Evolutionary conservation across 495 filamentous ascomycete genomes (phyloP).

Genomic region (Xylaria intraflava): DNA sequence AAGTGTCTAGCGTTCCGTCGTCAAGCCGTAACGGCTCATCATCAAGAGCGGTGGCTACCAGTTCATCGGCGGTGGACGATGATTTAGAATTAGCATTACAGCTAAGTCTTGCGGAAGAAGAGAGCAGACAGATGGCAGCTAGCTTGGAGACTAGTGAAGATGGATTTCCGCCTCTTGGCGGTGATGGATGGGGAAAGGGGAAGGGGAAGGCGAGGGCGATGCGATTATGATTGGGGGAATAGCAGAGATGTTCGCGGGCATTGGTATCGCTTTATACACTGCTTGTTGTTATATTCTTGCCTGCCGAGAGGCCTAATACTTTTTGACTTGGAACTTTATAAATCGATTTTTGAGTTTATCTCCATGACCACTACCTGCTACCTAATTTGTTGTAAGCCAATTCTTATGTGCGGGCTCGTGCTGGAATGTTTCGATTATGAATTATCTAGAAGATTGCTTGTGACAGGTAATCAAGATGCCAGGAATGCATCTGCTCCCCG

Average conservation of each 20-base stretch:
- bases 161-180: conserved; percentile 52
- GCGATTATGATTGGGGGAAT: conserved; percentile 4
- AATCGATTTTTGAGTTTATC: too few relatives aligned
- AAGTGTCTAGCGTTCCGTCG: conserved; percentile 33
- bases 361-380: too few relatives aligned
- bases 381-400: too few relatives aligned
- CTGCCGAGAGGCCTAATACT: background rate
- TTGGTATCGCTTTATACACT: conserved; percentile 4
- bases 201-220: conserved; percentile 44
- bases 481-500: too few relatives aligned
- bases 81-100: conserved; percentile 81
- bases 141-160: conserved; percentile 31
- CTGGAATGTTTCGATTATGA: too few relatives aligned
- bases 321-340: background rate
- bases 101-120: conserved; percentile 76
- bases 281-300: background rate
- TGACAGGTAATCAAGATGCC: too few relatives aligned
- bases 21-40: conserved; percentile 27
- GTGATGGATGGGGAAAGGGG: conserved; percentile 34
- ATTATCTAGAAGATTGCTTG: too few relatives aligned
- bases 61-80: conserved; percentile 39
- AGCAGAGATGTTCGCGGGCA: background rate
- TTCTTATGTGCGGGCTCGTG: too few relatives aligned
- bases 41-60: conserved; percentile 9
- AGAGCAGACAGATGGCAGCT: conserved; percentile 38